These are phyloP conservation scores for Corylus heterophylla DNA, from an alignment of 306 rosid genomes.

Conservation along the genomic window DNA sequence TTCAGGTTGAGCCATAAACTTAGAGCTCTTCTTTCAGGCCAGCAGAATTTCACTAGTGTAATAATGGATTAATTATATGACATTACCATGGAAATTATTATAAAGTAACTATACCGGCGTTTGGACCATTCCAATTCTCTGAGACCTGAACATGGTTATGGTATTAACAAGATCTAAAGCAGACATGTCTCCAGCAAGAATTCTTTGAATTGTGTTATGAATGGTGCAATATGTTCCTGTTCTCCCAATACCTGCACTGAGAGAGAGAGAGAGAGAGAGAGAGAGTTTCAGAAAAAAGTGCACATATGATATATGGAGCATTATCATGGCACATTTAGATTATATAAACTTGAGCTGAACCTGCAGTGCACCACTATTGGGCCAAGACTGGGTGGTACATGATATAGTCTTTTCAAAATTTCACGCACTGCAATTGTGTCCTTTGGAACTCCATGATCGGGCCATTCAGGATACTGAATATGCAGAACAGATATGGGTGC, in stretches of 20 bases:
- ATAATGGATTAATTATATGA: neutral
- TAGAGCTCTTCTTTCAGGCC: slow-evolving; percentile 3
- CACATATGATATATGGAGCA: neutral
- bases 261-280: slow-evolving; percentile 36
- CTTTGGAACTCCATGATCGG: slow-evolving; percentile 91
- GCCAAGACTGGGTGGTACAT: slow-evolving; percentile 64
- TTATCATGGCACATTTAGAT: neutral
- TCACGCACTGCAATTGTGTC: slow-evolving; percentile 73
- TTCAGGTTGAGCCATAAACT: neutral
- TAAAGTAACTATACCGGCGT: slow-evolving; percentile 56
- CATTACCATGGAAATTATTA: slow-evolving; percentile 17
- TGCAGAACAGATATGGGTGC: slow-evolving; percentile 69
- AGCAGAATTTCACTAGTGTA: slow-evolving; percentile 11
- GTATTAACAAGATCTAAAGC: slow-evolving; percentile 76
- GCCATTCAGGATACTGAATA: slow-evolving; percentile 92
- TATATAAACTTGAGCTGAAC: slow-evolving; percentile 43
- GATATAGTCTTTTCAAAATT: slow-evolving; percentile 65
- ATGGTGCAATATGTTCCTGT: slow-evolving; percentile 91
- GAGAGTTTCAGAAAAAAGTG: slow-evolving; percentile 45
- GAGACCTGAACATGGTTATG: slow-evolving; percentile 72
- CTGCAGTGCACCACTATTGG: slow-evolving; percentile 96
- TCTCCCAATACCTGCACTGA: slow-evolving; percentile 99
- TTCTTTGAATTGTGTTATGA: slow-evolving; percentile 88
- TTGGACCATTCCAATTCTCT: slow-evolving; percentile 96
- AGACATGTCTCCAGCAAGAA: slow-evolving; percentile 86